Evolutionary conservation across 805 yeast genomes (phyloP), one percentile per base, ranked within the genome.

Genomic region (Teunomyces kruisii): DNA sequence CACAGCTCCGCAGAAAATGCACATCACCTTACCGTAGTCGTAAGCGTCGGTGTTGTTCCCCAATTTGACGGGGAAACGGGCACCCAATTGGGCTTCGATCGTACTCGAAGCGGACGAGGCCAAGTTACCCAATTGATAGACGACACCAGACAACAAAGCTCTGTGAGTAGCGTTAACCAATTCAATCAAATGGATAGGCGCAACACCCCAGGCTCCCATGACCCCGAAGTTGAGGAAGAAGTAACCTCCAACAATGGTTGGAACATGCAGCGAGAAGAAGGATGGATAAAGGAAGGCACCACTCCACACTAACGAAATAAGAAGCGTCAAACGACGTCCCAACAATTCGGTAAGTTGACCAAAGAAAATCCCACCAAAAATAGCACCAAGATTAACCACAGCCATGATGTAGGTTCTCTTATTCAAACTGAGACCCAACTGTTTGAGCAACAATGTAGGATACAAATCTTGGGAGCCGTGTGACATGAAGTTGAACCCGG

Each of bases 391-490:
- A 53, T 83, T 85, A 6, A 84, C 80, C 10, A 84, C 81, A 16
- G 75, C 73, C 67, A 79, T 79, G 39, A 83, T 79, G 14, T 81
- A 83, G 0, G 89, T 83, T 27, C 75, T 62, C 14, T 71, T 66
- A 57, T 84, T 66, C 3, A 58, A 51, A 19, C 74, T 57, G 50
- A 74, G 73, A 9, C 59, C 68, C 26, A 79, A 68, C 59, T 84
- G 88, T 16, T 69, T 71, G 19, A 71, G 68, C 40, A 85, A 66
- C 66, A 81, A 68, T 1, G 88, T 81, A 31, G 89, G 88, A 62
- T 76, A 82, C 57, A 85, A 66, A 61, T 85, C 92, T 64, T 85
- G 90, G 5, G 88, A 79, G 1, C 88, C 88, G 54, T 85, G 92
- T 7, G 87, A 77, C 68, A 78, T 75, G 67, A 83, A 85, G 64